Evolutionary conservation across 495 filamentous ascomycete genomes (phyloP).

Genomic region (Lasiosphaeris hirsuta): DNA sequence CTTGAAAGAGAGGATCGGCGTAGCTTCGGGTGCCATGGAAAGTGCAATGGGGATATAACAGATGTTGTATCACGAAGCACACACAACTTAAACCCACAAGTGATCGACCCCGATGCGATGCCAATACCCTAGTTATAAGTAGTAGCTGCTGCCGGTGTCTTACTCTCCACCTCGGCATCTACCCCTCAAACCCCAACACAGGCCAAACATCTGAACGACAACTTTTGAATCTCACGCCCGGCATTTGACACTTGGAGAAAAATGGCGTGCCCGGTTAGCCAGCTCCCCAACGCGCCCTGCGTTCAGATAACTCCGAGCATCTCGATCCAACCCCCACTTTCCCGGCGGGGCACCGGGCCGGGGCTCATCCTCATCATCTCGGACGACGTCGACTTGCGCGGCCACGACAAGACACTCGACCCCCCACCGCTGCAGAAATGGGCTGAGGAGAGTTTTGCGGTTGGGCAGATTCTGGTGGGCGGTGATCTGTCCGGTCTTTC

Average conservation of each 20-base stretch:
- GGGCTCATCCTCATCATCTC: constrained; percentile 47
- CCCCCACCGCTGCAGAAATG: constrained; percentile 53
- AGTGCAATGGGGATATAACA: too few relatives aligned
- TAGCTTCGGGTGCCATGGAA: too few relatives aligned
- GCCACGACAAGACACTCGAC: constrained; percentile 29
- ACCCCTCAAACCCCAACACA: too few relatives aligned
- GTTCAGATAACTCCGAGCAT: constrained; percentile 10
- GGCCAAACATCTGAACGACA: too few relatives aligned
- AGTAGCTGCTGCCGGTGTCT: too few relatives aligned
- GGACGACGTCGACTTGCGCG: constrained; percentile 2
- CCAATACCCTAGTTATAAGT: too few relatives aligned
- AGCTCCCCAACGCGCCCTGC: constrained; percentile 1
- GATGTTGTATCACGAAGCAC: too few relatives aligned
- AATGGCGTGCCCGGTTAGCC: background rate
- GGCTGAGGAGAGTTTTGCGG: constrained; percentile 58
- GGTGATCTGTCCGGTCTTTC: background rate
- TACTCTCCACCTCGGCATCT: too few relatives aligned
- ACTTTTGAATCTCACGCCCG: too few relatives aligned
- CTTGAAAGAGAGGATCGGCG: too few relatives aligned
- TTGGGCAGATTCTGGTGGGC: constrained; percentile 36
- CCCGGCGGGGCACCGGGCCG: constrained; percentile 53
- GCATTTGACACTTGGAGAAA: background rate
- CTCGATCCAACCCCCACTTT: constrained; percentile 51
- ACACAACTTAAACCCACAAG: too few relatives aligned
- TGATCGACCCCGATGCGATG: too few relatives aligned